Evolutionary conservation across 31 red algal species (phyloP).

Genomic region (Porphyra umbilicalis): DNA sequence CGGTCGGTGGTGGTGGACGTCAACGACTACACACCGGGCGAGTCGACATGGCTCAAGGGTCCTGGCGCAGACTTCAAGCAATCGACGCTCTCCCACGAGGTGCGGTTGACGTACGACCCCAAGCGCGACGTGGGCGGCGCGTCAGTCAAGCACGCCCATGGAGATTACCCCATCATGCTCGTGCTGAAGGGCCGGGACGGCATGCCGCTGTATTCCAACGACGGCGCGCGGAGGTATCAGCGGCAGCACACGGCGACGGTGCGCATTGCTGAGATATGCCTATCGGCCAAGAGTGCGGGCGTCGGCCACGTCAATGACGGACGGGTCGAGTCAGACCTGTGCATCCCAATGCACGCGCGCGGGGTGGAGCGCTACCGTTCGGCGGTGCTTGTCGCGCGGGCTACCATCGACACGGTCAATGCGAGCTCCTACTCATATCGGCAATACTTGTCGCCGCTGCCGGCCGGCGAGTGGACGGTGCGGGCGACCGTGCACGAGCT

Average conservation of each 20-base stretch:
- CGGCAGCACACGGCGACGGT: slow-evolving; percentile 27
- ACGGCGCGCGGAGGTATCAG: slow-evolving; percentile 62
- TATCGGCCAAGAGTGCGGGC: slow-evolving; percentile 63
- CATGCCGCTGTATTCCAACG: slow-evolving; percentile 61
- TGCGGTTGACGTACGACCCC: slow-evolving; percentile 36
- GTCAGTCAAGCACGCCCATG: slow-evolving; percentile 7
- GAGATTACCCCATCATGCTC: slow-evolving; percentile 36
- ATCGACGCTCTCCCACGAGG: slow-evolving; percentile 54
- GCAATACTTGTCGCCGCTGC: slow-evolving; percentile 58
- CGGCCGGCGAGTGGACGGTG: slow-evolving; percentile 86
- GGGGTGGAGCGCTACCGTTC: slow-evolving; percentile 53
- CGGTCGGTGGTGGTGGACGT: slow-evolving; percentile 55
- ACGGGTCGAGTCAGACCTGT: slow-evolving; percentile 48
- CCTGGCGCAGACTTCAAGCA: slow-evolving; percentile 58
- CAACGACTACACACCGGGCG: slow-evolving; percentile 1
- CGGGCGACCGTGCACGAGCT: slow-evolving; percentile 71
- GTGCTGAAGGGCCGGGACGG: slow-evolving; percentile 66
- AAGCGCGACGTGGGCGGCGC: slow-evolving; percentile 63
- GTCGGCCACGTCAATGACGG: slow-evolving; percentile 36
- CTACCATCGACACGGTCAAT: slow-evolving; percentile 48
- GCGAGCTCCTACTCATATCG: slow-evolving; percentile 72
- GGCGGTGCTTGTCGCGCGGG: slow-evolving; percentile 47
- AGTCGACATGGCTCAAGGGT: slow-evolving; percentile 33
- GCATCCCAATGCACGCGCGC: slow-evolving; percentile 58
- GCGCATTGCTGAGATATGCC: slow-evolving; percentile 60